These are phyloP conservation scores for Cutaneotrichosporon arboriforme DNA, from an alignment of 1,284 basidiomycete species.

Conservation along the genomic window DNA sequence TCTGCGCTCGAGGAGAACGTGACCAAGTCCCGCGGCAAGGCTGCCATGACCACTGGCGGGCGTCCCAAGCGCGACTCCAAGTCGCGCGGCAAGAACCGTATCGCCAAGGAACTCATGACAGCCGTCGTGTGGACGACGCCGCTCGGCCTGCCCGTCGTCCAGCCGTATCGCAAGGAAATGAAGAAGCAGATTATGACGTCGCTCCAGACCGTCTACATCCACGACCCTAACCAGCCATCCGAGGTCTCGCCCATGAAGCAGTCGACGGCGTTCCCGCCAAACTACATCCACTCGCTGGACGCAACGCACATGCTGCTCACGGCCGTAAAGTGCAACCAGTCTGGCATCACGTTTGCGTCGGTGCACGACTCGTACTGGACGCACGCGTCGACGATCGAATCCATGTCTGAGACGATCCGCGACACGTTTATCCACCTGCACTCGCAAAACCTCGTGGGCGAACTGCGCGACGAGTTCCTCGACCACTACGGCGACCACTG, in stretches of 20 bases:
- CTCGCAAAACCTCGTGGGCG: conserved; percentile 70
- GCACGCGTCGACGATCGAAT: conserved; percentile 79
- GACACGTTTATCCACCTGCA: conserved; percentile 92
- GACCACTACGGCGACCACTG: conserved; percentile 71
- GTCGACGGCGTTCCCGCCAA: conserved; percentile 94
- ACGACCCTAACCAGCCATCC: conserved; percentile 73
- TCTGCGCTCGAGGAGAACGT: not conserved
- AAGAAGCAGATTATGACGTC: conserved; percentile 75
- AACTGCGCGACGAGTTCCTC: conserved; percentile 59
- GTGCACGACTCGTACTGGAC: conserved; percentile 99
- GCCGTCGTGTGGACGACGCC: conserved; percentile 95
- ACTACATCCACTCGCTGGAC: conserved; percentile 96
- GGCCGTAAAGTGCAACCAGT: conserved; percentile 75
- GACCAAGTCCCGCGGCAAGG: not conserved
- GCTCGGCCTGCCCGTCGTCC: conserved; percentile 87
- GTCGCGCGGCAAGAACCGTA: conserved; percentile 31
- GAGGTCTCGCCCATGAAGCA: conserved; percentile 85
- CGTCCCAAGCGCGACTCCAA: not conserved
- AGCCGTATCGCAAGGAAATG: conserved; percentile 84
- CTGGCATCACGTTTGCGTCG: conserved; percentile 77
- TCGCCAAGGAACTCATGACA: conserved; percentile 88
- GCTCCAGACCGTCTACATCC: conserved; percentile 87
- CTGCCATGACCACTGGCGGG: not conserved
- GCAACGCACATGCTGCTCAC: conserved; percentile 99
- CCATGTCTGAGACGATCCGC: conserved; percentile 84